phyloP scores from a whole-genome alignment of 2,329 filamentous ascomycete genomes.

The Fusarium torulosum region DNA sequence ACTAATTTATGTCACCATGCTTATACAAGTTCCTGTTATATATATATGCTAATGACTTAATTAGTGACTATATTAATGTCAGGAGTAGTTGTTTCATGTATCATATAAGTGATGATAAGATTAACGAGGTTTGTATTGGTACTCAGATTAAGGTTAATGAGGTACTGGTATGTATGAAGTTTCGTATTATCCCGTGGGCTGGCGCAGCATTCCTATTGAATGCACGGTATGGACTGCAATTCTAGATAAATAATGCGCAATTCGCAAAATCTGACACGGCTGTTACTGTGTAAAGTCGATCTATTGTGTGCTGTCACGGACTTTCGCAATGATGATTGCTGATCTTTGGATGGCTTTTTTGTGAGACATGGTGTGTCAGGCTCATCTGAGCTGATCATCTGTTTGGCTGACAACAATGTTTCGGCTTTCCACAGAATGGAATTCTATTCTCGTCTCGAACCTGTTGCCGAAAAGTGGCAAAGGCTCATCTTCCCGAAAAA shows the following conservation, averaged over 20 bases:
- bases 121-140: too few relatives aligned
- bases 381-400: background rate
- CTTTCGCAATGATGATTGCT: background rate
- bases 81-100: too few relatives aligned
- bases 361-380: background rate
- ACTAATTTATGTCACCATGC: too few relatives aligned
- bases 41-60: too few relatives aligned
- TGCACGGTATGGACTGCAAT: background rate
- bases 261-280: background rate
- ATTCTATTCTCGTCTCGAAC: constrained; percentile 11
- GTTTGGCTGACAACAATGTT: constrained; percentile 15
- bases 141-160: too few relatives aligned
- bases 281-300: background rate
- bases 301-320: background rate
- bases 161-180: too few relatives aligned
- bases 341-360: background rate
- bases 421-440: constrained; percentile 31
- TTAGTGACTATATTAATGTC: too few relatives aligned
- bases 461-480: constrained; percentile 34
- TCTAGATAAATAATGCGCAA: background rate
- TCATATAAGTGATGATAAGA: too few relatives aligned
- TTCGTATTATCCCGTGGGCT: too few relatives aligned
- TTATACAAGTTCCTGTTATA: too few relatives aligned
- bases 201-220: background rate
- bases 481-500: constrained; percentile 28